These are phyloP conservation scores for Oryza glumipatula DNA, from an alignment of 176 grass and related monocot genomes.

Conservation along the genomic window DNA sequence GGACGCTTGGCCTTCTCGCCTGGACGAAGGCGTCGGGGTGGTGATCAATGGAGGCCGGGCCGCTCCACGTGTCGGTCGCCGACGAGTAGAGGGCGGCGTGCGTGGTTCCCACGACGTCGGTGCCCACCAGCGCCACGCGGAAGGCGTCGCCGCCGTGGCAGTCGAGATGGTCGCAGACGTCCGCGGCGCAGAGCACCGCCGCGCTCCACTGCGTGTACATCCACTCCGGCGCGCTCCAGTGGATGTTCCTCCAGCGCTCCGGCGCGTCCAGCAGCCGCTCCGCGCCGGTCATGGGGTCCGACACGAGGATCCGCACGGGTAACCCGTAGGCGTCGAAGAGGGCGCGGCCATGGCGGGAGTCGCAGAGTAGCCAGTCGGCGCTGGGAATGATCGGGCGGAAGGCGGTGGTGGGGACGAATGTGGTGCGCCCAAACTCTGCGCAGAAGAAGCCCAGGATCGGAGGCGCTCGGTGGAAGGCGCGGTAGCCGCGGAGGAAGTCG, in stretches of 20 bases:
- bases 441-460: not conserved
- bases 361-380: not conserved
- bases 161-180: not conserved
- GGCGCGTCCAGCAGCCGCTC: not conserved
- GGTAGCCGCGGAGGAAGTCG: constrained; percentile 27
- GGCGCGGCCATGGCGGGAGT: not conserved
- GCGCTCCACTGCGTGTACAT: too few species aligned
- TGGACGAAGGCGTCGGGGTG: too few species aligned
- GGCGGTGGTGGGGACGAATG: too few species aligned
- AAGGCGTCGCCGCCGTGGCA: not conserved
- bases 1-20: not conserved
- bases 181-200: not conserved
- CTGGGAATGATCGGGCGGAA: too few species aligned
- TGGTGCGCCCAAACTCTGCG: too few species aligned
- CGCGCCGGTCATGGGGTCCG: not conserved
- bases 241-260: not conserved
- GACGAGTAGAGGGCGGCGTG: not conserved
- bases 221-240: not conserved
- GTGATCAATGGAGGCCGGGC: not conserved
- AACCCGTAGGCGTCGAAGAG: not conserved
- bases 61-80: not conserved
- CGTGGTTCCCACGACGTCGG: not conserved
- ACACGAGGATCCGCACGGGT: not conserved
- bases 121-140: too few species aligned
- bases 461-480: not conserved